Conservation (phyloP, 2,329 filamentous ascomycete species). For the Penicillium sp. region DNA sequence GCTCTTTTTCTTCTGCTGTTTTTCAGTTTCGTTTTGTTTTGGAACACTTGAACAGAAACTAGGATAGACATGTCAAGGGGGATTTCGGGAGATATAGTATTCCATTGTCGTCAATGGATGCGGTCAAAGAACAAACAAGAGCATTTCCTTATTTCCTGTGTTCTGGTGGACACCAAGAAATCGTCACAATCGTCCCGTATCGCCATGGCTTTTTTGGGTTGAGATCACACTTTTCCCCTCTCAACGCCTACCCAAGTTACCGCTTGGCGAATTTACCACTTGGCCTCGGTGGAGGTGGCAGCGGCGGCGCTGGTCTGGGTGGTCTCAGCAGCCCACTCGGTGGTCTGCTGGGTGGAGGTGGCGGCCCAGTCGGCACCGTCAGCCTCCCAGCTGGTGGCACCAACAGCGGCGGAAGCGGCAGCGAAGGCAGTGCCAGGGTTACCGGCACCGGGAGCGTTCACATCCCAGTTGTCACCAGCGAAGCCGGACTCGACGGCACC, state of each 20-base stretch:
- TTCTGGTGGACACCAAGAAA: conserved; percentile 16
- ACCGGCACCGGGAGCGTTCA: conserved; percentile 64
- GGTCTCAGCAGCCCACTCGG: conserved; percentile 49
- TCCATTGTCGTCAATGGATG: conserved; percentile 26
- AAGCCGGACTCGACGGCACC: conserved; percentile 80
- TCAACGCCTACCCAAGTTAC: conserved; percentile 37
- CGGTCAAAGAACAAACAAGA: conserved; percentile 29
- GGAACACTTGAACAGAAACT: conserved; percentile 39
- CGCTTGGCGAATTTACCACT: conserved; percentile 43
- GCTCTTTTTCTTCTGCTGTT: conserved; percentile 40
- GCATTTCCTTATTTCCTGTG: conserved; percentile 24
- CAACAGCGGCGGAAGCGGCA: conserved; percentile 66
- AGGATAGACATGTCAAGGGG: conserved; percentile 46
- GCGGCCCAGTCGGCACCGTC: conserved; percentile 59
- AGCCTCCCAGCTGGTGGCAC: conserved; percentile 66
- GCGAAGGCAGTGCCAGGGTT: conserved; percentile 68
- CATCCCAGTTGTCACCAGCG: conserved; percentile 82
- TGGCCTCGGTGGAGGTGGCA: conserved; percentile 32
- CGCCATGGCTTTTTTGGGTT: conserved; percentile 28
- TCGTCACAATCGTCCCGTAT: conserved; percentile 30
- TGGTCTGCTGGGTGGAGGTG: conserved; percentile 45
- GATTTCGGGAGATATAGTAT: conserved; percentile 27
- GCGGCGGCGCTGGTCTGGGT: conserved; percentile 30
- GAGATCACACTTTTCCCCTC: conserved; percentile 30
- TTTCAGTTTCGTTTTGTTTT: conserved; percentile 37